Conservation (phyloP, 345 rosid genomes). For the Rhizophora mangle region DNA sequence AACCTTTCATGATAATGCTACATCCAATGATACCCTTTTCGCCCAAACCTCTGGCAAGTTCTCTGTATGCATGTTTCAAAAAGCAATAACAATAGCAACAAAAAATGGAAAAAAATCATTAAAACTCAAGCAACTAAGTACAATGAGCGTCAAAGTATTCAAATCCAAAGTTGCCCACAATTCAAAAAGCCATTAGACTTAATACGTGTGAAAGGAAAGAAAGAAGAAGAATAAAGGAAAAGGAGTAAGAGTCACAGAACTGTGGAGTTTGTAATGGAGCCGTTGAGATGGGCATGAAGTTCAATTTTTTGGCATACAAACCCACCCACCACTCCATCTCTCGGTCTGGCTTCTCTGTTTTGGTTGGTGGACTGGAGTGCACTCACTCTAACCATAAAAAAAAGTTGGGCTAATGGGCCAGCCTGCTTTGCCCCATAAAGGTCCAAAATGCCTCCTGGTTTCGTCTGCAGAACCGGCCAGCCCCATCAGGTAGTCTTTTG, state of each 20-base stretch:
- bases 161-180: not conserved
- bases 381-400: not conserved
- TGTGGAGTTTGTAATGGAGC: constrained; percentile 84
- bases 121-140: not conserved
- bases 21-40: constrained; percentile 58
- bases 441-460: no score
- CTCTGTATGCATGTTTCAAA: constrained; percentile 42
- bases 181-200: not conserved
- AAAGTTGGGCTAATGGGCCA: no score
- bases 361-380: not conserved
- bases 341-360: constrained; percentile 9
- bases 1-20: constrained; percentile 72
- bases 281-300: constrained; percentile 98
- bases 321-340: constrained; percentile 47
- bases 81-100: not conserved
- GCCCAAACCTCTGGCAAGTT: constrained; percentile 76
- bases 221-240: not conserved
- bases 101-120: not conserved
- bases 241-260: constrained; percentile 44
- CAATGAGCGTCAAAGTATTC: no score
- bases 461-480: no score
- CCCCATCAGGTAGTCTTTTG: no score
- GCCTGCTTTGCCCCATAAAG: no score
- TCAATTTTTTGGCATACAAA: constrained; percentile 80
- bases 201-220: no score